Conservation (phyloP, 495 filamentous ascomycete species). For the Penicillium nucicola region DNA sequence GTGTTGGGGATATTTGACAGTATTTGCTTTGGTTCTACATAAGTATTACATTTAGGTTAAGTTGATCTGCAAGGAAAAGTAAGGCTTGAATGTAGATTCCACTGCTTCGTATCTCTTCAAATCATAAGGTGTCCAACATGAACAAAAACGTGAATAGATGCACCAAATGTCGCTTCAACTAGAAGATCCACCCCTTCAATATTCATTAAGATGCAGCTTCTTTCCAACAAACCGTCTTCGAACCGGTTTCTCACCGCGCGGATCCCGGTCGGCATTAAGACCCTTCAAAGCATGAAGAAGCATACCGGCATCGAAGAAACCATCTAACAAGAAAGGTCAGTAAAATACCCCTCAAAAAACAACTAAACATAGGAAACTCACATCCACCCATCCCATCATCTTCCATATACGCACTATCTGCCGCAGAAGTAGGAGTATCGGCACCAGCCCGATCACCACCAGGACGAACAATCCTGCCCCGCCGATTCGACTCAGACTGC, state of each 20-base stretch:
- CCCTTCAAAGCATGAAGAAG: slow-evolving; percentile 81
- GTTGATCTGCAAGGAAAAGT: too few species aligned
- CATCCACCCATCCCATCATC: slow-evolving; percentile 91
- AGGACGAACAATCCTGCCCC: slow-evolving; percentile 42
- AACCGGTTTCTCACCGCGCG: slow-evolving; percentile 37
- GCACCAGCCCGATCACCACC: slow-evolving; percentile 38
- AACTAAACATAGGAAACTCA: slow-evolving; percentile 51
- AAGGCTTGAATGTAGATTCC: too few species aligned
- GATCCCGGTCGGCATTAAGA: slow-evolving; percentile 48
- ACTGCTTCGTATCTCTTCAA: not conserved
- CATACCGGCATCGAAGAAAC: slow-evolving; percentile 96
- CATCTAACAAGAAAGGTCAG: slow-evolving; percentile 57
- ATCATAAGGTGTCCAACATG: not conserved
- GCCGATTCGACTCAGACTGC: slow-evolving; percentile 37
- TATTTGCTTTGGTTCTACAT: too few species aligned
- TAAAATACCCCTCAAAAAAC: slow-evolving; percentile 8
- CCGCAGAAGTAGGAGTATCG: slow-evolving; percentile 58
- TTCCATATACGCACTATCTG: slow-evolving; percentile 64
- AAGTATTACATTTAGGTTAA: too few species aligned
- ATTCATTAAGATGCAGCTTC: slow-evolving; percentile 73
- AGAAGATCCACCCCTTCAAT: slow-evolving; percentile 37
- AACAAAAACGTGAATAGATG: too few species aligned
- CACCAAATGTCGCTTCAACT: not conserved
- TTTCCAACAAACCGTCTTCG: slow-evolving; percentile 71
- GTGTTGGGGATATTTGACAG: not conserved